Conservation (phyloP, 2,329 filamentous ascomycete species). For the Thielaviopsis punctulata region DNA sequence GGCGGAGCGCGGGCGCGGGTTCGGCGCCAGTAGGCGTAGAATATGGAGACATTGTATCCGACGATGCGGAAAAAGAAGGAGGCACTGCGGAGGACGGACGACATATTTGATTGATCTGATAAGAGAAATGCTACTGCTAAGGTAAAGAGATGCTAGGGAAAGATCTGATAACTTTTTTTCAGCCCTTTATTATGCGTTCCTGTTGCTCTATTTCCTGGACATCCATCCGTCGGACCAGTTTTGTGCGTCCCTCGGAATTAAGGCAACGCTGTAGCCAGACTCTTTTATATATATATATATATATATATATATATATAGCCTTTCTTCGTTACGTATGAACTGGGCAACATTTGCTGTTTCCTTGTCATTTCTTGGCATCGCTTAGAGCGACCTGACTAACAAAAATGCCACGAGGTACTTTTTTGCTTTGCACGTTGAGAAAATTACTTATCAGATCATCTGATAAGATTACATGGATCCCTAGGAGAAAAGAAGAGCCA, state of each 20-base stretch:
- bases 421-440: not conserved
- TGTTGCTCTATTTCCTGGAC: no score
- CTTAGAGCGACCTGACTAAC: not conserved
- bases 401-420: not conserved
- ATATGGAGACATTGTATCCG: constrained; percentile 15
- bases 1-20: constrained; percentile 3
- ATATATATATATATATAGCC: no score
- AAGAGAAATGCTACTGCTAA: not conserved
- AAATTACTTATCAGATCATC: constrained; percentile 17
- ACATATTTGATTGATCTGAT: constrained; percentile 6
- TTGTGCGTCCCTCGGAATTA: not conserved
- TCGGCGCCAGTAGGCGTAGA: constrained; percentile 13
- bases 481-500: not conserved
- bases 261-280: not conserved
- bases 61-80: constrained; percentile 18
- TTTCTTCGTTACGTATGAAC: no score
- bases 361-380: not conserved
- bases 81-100: constrained; percentile 15
- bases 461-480: constrained; percentile 15
- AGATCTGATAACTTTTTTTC: not conserved
- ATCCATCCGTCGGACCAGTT: no score
- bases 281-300: no score
- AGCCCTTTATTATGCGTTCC: not conserved
- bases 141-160: not conserved
- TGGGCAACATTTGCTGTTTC: not conserved